Base-by-base conservation (phyloP, 2,329 filamentous ascomycete species). In the Colletotrichum echinochloae region DNA sequence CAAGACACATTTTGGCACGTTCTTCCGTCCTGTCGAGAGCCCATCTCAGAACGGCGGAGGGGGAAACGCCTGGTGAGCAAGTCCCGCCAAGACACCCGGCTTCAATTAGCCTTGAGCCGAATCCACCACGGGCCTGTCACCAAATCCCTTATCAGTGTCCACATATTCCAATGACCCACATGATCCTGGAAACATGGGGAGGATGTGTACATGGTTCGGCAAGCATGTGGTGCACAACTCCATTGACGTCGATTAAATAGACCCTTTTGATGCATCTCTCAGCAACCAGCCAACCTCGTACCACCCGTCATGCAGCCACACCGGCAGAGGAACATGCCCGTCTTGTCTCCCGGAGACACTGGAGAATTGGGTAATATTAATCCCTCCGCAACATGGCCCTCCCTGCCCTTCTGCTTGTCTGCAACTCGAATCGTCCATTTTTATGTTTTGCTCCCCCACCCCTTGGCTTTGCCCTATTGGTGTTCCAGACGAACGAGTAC, bases 141-240 rank as follows among this genome's bases (percentile, higher is more conserved):
- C 66, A 37, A 51, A 48, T 57, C 26, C 56, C 71, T 72, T 72
- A 72, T 72, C 71, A 72, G 71, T 71, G 26, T 69, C 68, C 71
- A 72, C 68, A 67, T 67, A 28, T 71, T 62, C 35, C 30, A 23
- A 30, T 28, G 52, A 26, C 57, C 68, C 57, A 68, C 64, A 56
- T 37, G n/a, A 28, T 55, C 44, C 60, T 52, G 18, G 46, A 52
- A 44, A 37, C 65, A 49, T n/a, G 56, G 57, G 41, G 44, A 20
- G 55, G n/a, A 56, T 37, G 56, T 61, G 52, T 54, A 35, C 8
- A 46, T 37, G 56, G 56, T n/a, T 28, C 14, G 8, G 11, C 14
- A 56, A 37, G 57, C 68, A 71, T 71, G 57, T 67, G 68, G 44
- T 57, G 66, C 60, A 57, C 63, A 44, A 44, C 33, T 35, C 16